Evolutionary conservation across 495 filamentous ascomycete species (phyloP).

Genomic region (Podospora conica): DNA sequence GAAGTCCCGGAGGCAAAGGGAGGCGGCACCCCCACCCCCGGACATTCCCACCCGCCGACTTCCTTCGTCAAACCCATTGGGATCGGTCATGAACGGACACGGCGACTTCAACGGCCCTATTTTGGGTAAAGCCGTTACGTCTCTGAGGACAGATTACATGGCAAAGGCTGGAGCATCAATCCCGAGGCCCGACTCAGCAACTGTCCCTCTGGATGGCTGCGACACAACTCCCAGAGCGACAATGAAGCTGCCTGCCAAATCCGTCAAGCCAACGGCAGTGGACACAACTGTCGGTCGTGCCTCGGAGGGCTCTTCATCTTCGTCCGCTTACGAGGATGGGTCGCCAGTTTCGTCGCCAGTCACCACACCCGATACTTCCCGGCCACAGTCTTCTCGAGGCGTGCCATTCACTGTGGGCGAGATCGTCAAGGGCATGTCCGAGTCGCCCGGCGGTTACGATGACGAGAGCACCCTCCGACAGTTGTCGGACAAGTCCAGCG

Average conservation of each 20-base stretch:
- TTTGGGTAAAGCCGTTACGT: background rate
- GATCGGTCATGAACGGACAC: background rate
- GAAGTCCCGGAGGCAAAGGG: constrained; percentile 23
- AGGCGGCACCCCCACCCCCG: constrained; percentile 22
- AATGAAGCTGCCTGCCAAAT: background rate
- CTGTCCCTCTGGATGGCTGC: background rate
- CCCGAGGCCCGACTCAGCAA: background rate
- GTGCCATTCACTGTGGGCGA: constrained; percentile 10
- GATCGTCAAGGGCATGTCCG: background rate
- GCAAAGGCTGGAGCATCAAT: background rate
- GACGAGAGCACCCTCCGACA: constrained; percentile 24
- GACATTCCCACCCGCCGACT: constrained; percentile 13
- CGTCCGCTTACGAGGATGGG: constrained; percentile 39
- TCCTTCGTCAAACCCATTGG: background rate
- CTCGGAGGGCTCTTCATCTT: constrained; percentile 42
- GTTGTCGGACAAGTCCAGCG: constrained; percentile 8
- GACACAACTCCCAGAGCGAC: background rate
- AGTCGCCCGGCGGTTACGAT: constrained; percentile 6
- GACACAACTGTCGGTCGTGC: constrained; percentile 12
- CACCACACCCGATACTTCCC: constrained; percentile 43
- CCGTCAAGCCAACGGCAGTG: constrained; percentile 12
- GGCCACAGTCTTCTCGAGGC: constrained; percentile 39
- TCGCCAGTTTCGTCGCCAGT: constrained; percentile 35
- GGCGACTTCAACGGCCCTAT: background rate
- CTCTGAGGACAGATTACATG: background rate